A percentile compares a stretch with the other conserved stretches of the same genome.
These are phyloP conservation scores for Aspergillus cavernicola DNA, from an alignment of 495 filamentous ascomycete species.

Conservation along the genomic window DNA sequence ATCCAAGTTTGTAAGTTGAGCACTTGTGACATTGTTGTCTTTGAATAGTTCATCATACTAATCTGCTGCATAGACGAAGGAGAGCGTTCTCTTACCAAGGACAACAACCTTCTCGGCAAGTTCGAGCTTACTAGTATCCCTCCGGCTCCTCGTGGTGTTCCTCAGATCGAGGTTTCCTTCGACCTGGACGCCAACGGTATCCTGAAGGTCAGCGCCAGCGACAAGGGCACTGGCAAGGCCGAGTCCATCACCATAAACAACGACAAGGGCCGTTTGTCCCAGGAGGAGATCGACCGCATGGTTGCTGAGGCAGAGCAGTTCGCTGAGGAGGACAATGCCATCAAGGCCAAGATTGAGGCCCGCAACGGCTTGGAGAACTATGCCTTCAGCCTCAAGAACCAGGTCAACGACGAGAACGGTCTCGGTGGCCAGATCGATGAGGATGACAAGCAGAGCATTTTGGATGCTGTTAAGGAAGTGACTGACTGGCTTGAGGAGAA, in stretches of 20 bases:
- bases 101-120: conserved; percentile 95
- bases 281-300: conserved; percentile 99
- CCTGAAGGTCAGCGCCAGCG: conserved; percentile 88
- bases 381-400: conserved; percentile 97
- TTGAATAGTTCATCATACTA: conserved; percentile 4
- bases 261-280: conserved; percentile 92
- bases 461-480: conserved; percentile 96
- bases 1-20: conserved; percentile 83
- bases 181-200: conserved; percentile 98
- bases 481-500: conserved; percentile 98
- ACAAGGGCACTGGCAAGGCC: conserved; percentile 96
- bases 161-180: conserved; percentile 97
- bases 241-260: conserved; percentile 98
- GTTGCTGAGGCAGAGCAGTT: conserved; percentile 95
- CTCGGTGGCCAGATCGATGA: conserved; percentile 97
- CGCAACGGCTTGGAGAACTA: conserved; percentile 97
- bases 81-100: conserved; percentile 93
- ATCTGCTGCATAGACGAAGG: conserved; percentile 62
- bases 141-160: conserved; percentile 89
- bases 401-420: conserved; percentile 95
- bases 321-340: conserved; percentile 98
- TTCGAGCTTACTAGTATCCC: conserved; percentile 97
- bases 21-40: not conserved
- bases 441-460: conserved; percentile 96
- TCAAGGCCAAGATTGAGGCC: conserved; percentile 88